phyloP scores from a whole-genome alignment of 2,329 filamentous ascomycete species.

The Phaeosphaeriaceae sp. region DNA sequence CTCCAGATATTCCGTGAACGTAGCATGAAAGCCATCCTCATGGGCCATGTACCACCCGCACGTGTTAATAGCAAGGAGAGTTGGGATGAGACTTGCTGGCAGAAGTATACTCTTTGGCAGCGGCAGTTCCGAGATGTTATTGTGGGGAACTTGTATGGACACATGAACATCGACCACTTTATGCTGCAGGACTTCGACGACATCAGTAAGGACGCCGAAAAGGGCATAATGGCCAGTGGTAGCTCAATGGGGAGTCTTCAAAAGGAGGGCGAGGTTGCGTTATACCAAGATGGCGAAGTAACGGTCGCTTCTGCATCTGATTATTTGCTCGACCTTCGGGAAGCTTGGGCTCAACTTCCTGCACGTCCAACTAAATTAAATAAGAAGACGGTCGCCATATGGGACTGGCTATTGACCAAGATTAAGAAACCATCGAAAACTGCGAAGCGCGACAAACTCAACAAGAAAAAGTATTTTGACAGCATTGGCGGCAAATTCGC shows the following conservation, averaged over 20 bases:
- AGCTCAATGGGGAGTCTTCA: slow-evolving; percentile 17
- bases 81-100: slow-evolving; percentile 98
- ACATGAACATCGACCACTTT: slow-evolving; percentile 99
- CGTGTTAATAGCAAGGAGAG: slow-evolving; percentile 81
- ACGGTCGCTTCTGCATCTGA: slow-evolving; percentile 71
- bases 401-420: slow-evolving; percentile 25
- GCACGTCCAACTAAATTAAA: slow-evolving; percentile 38
- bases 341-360: slow-evolving; percentile 79
- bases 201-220: slow-evolving; percentile 65
- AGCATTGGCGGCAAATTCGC: slow-evolving; percentile 80
- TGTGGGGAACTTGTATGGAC: slow-evolving; percentile 79
- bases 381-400: slow-evolving; percentile 20
- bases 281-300: slow-evolving; percentile 57
- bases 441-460: slow-evolving; percentile 31
- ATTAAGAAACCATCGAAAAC: slow-evolving; percentile 20
- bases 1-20: slow-evolving; percentile 80
- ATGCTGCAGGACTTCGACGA: slow-evolving; percentile 85
- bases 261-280: slow-evolving; percentile 33
- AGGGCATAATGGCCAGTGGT: slow-evolving; percentile 48
- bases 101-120: slow-evolving; percentile 93
- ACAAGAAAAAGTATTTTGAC: slow-evolving; percentile 65
- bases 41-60: slow-evolving; percentile 91
- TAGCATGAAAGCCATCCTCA: slow-evolving; percentile 92
- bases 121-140: slow-evolving; percentile 91
- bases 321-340: slow-evolving; percentile 79